These are phyloP conservation scores for Lachnellula hyalina DNA, from an alignment of 2,329 filamentous ascomycete species.

Conservation along the genomic window DNA sequence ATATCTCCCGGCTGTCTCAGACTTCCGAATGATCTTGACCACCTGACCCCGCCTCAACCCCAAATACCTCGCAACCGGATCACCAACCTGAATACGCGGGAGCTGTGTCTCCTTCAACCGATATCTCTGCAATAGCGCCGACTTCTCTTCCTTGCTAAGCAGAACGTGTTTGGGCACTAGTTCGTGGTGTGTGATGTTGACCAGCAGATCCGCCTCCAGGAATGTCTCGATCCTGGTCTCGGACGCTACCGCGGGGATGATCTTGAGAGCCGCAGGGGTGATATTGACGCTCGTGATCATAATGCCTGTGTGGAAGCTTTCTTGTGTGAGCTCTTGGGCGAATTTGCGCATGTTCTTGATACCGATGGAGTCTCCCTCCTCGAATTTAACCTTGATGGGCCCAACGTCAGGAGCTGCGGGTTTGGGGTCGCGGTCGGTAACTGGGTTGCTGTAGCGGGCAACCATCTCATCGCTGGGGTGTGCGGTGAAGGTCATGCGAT, in stretches of 20 bases:
- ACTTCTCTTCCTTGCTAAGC: conserved; percentile 86
- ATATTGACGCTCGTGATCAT: conserved; percentile 80
- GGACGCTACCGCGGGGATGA: conserved; percentile 70
- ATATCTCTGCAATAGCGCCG: conserved; percentile 78
- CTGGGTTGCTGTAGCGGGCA: conserved; percentile 70
- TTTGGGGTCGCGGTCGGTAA: conserved; percentile 63
- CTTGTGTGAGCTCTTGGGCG: conserved; percentile 71
- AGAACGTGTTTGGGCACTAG: conserved; percentile 91
- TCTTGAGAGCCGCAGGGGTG: conserved; percentile 81
- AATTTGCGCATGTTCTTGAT: conserved; percentile 91
- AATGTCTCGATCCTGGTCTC: conserved; percentile 87
- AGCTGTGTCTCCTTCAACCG: conserved; percentile 96
- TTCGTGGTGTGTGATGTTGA: conserved; percentile 98
- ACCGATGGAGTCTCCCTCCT: conserved; percentile 71
- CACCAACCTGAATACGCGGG: conserved; percentile 82
- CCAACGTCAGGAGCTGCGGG: conserved; percentile 69
- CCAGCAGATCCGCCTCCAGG: conserved; percentile 87
- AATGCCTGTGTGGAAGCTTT: conserved; percentile 84
- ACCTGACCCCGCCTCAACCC: conserved; percentile 88
- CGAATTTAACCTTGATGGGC: conserved; percentile 91
- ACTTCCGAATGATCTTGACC: conserved; percentile 95
- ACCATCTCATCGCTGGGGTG: conserved; percentile 81
- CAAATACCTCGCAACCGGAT: conserved; percentile 88
- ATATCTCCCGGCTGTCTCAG: conserved; percentile 92
- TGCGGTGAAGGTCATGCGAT: conserved; percentile 81